A percentile compares a stretch with the other conserved stretches of the same genome.
Conservation (phyloP, 306 rosid species). For the Cajanus cajan region DNA sequence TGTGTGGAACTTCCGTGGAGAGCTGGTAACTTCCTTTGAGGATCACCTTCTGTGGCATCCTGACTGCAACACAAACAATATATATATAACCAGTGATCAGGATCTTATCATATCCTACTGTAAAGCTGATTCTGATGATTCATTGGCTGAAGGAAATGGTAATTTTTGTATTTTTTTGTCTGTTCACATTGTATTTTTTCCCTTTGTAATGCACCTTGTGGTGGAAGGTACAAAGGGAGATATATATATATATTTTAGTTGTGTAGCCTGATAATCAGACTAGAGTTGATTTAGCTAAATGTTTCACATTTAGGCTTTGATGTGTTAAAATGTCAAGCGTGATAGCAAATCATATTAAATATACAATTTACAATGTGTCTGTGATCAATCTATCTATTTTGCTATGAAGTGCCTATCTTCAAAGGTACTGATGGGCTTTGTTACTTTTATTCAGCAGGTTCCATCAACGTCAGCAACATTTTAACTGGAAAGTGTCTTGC, state of each 20-base stretch:
- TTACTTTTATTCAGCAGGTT: slow-evolving; percentile 75
- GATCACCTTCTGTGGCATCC: slow-evolving; percentile 99
- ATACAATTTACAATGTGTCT: not conserved
- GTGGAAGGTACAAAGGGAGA: not conserved
- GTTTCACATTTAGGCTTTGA: not conserved
- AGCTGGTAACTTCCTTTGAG: slow-evolving; percentile 98
- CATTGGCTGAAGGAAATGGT: slow-evolving; percentile 92
- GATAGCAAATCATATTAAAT: not conserved
- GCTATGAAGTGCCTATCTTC: not conserved
- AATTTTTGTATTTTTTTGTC: not conserved
- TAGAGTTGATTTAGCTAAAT: not conserved
- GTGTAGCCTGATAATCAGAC: not conserved
- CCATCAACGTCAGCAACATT: slow-evolving; percentile 96
- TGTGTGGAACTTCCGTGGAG: slow-evolving; percentile 99
- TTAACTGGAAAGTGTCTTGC: slow-evolving; percentile 97
- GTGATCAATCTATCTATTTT: not conserved
- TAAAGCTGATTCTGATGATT: slow-evolving; percentile 98
- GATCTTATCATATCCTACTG: slow-evolving; percentile 99
- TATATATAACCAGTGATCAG: slow-evolving; percentile 97
- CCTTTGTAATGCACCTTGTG: slow-evolving; percentile 3
- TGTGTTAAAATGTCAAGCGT: not conserved
- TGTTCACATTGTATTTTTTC: not conserved
- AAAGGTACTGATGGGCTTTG: slow-evolving; percentile 25
- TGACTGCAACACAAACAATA: slow-evolving; percentile 96
- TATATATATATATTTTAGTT: not conserved